Conservation (phyloP, 805 yeast species). For the Lipomyces yamanashiensis region DNA sequence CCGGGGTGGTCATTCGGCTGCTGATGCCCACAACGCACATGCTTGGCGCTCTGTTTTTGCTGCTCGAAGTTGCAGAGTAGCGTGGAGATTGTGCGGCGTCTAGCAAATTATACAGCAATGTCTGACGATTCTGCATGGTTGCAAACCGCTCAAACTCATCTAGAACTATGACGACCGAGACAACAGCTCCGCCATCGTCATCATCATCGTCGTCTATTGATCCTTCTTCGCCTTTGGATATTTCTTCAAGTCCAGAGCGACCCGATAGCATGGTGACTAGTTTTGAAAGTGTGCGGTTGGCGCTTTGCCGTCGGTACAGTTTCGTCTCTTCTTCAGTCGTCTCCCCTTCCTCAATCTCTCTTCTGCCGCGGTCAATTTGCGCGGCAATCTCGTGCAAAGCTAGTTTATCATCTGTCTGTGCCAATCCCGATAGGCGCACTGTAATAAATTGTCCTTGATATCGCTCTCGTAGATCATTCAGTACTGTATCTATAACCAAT, state of each 20-base stretch:
- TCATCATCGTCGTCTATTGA: constrained; percentile 13
- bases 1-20: constrained; percentile 74
- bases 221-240: constrained; percentile 25
- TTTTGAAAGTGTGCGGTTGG: constrained; percentile 28
- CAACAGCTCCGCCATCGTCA: constrained; percentile 28
- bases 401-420: constrained; percentile 72
- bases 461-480: constrained; percentile 51
- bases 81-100: constrained; percentile 75
- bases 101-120: constrained; percentile 82
- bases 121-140: constrained; percentile 66
- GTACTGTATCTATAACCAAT: constrained; percentile 60
- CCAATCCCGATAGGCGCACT: constrained; percentile 68
- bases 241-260: constrained; percentile 38
- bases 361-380: constrained; percentile 65
- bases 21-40: constrained; percentile 82
- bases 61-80: constrained; percentile 4
- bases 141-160: constrained; percentile 88
- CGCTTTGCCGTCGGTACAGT: constrained; percentile 3
- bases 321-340: not conserved
- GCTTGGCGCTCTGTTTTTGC: constrained; percentile 54
- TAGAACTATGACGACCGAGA: constrained; percentile 74
- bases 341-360: constrained; percentile 18
- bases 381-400: constrained; percentile 87
- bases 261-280: constrained; percentile 40
- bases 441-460: constrained; percentile 59